These are phyloP conservation scores for Ogataea trehalophila DNA, from an alignment of 805 yeast genomes.

Conservation along the genomic window DNA sequence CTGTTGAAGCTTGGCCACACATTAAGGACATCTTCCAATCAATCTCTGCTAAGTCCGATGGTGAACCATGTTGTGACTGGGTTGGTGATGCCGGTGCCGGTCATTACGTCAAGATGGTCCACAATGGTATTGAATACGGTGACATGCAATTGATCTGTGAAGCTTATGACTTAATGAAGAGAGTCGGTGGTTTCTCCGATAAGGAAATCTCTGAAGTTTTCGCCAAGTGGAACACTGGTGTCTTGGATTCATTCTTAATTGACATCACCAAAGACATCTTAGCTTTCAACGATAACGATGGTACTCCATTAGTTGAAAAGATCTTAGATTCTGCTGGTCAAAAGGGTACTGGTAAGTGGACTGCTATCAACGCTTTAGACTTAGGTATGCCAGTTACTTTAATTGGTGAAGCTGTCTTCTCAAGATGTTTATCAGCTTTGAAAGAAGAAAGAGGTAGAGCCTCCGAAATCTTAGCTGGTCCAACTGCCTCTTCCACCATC, in stretches of 20 bases:
- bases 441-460: slow-evolving; percentile 90
- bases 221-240: slow-evolving; percentile 94
- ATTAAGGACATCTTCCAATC: slow-evolving; percentile 95
- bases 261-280: slow-evolving; percentile 96
- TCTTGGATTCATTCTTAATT: slow-evolving; percentile 91
- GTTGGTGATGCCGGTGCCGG: slow-evolving; percentile 99
- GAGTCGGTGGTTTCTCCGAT: slow-evolving; percentile 86
- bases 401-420: slow-evolving; percentile 97
- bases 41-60: slow-evolving; percentile 92
- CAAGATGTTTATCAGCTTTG: slow-evolving; percentile 92
- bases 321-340: slow-evolving; percentile 96
- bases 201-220: slow-evolving; percentile 93
- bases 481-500: slow-evolving; percentile 59
- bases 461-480: slow-evolving; percentile 74
- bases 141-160: slow-evolving; percentile 99
- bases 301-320: slow-evolving; percentile 92
- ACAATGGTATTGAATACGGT: slow-evolving; percentile 99
- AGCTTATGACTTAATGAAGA: slow-evolving; percentile 94
- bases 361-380: slow-evolving; percentile 96
- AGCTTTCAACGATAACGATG: slow-evolving; percentile 83
- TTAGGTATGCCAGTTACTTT: slow-evolving; percentile 97
- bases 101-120: slow-evolving; percentile 99
- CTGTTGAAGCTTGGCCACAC: slow-evolving; percentile 97
- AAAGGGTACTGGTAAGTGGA: slow-evolving; percentile 99
- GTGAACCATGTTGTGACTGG: slow-evolving; percentile 99